These are phyloP conservation scores for Plasmodium yoelii DNA, from an alignment of 169 alveolate species.

Conservation along the genomic window DNA sequence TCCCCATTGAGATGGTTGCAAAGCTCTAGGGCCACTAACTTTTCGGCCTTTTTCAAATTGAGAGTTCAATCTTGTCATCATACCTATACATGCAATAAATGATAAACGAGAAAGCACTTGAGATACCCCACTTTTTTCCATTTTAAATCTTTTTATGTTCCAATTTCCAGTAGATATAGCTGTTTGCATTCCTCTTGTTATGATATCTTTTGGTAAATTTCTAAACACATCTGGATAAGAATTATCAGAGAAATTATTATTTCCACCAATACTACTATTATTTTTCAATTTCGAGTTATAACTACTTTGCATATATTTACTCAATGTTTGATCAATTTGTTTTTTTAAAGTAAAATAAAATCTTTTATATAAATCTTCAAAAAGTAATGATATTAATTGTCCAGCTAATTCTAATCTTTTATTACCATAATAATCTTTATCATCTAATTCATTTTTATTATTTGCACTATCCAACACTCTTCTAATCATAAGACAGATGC, in stretches of 20 bases:
- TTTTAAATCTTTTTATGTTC: constrained; percentile 97
- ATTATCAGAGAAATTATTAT: constrained; percentile 31
- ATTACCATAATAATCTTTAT: constrained; percentile 99
- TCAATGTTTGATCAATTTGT: constrained; percentile 89
- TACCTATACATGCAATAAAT: constrained; percentile 94
- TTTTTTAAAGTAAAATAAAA: constrained; percentile 88
- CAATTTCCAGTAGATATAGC: constrained; percentile 99
- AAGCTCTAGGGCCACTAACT: constrained; percentile 98
- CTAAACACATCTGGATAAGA: constrained; percentile 92
- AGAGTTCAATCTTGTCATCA: constrained; percentile 93
- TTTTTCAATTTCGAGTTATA: constrained; percentile 25
- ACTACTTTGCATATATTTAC: constrained; percentile 84
- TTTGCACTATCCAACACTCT: constrained; percentile 93
- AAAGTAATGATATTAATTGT: constrained; percentile 95
- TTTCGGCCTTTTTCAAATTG: constrained; percentile 94
- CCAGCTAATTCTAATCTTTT: constrained; percentile 99
- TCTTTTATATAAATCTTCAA: constrained; percentile 92
- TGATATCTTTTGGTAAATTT: constrained; percentile 92
- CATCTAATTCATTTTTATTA: constrained; percentile 95
- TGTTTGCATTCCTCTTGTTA: constrained; percentile 96
- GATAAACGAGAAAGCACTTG: constrained; percentile 97
- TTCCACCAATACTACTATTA: constrained; percentile 73
- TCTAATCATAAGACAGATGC: constrained; percentile 97
- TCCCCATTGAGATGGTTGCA: constrained; percentile 99
- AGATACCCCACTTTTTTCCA: constrained; percentile 98